Percentiles rank a stretch among this genome's conserved stretches.
These are phyloP conservation scores for Cutaneotrichosporon daszewskae DNA, from an alignment of 1,284 basidiomycete genomes.

Conservation along the genomic window DNA sequence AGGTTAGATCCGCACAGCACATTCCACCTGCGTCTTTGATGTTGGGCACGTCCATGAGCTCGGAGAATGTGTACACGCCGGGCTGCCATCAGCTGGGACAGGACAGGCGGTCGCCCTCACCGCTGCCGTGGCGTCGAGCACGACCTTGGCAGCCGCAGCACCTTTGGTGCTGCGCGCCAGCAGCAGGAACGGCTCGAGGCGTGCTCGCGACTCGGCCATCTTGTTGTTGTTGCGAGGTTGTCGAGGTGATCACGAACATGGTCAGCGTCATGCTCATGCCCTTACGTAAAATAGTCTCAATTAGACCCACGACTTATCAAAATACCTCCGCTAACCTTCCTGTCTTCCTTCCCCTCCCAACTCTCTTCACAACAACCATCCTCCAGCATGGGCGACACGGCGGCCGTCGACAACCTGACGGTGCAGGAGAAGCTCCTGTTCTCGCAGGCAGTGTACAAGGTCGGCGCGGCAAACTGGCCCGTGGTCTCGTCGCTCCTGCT, in stretches of 20 bases:
- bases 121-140: conserved; percentile 77
- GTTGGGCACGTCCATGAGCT: conserved; percentile 72
- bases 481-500: conserved; percentile 61
- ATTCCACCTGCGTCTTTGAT: conserved; percentile 68
- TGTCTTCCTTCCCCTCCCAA: background rate
- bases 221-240: background rate
- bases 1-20: background rate
- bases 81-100: conserved; percentile 45
- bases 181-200: conserved; percentile 75
- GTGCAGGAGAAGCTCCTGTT: conserved; percentile 58
- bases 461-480: conserved; percentile 69
- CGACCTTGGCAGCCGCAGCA: conserved; percentile 79
- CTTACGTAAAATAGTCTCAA: background rate
- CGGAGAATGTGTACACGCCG: conserved; percentile 84
- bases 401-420: conserved; percentile 24
- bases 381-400: conserved; percentile 9
- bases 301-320: background rate
- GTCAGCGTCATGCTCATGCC: background rate
- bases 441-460: conserved; percentile 76
- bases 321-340: background rate
- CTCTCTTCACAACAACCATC: background rate
- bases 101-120: conserved; percentile 22
- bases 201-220: conserved; percentile 28
- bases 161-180: conserved; percentile 86
- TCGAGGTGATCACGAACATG: background rate